Evolutionary conservation across 345 rosid species (phyloP), one percentile per base, ranked within the genome.

Genomic region (Aurinia saxatilis): DNA sequence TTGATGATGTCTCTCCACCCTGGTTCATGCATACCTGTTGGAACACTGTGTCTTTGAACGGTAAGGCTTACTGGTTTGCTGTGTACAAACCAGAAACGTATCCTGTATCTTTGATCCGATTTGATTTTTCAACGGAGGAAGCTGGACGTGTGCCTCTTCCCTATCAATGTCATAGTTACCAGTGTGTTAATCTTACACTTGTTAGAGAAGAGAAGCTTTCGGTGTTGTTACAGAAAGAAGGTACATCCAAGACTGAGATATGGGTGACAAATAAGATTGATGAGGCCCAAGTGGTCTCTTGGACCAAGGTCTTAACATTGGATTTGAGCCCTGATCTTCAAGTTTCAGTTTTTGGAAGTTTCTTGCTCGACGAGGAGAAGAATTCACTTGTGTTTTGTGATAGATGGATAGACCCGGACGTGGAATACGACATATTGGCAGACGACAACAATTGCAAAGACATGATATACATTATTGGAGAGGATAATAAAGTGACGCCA

Each of bases 351-450:
- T 0, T 2, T 8, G 0, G 2, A 7, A 35, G 10, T 35, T 35
- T 53, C 42, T 53, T 53, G 58, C 12, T 54, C n/a, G 59, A 38
- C 2, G 18, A 54, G 18, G 59, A 54, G 11, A 54, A 54, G 31
- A 54, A 54, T 11, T 1, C 36, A 30, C 12, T 36, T 16, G 2
- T 36, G 12, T 36, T 7, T 9, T 19, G n/a, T 36, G 27, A 51
- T 17, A 19, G 3, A 12, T 35, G 16, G 39, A 1, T 14, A n/a
- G n/a, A n/a, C n/a, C n/a, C n/a, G 25, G 25, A 21, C 1, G 21
- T 21, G 40, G 4, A 10, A 9, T n/a, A n/a, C n/a, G 2, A 3
- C 3, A 7, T n/a, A n/a, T n/a, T n/a, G n/a, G n/a, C n/a, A n/a
- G n/a, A 12, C 2, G 44, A 12, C 11, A 5, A 13, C 19, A 25